Evolutionary conservation across 169 alveolate species (phyloP).

Genomic region (Eimeria maxima): DNA sequence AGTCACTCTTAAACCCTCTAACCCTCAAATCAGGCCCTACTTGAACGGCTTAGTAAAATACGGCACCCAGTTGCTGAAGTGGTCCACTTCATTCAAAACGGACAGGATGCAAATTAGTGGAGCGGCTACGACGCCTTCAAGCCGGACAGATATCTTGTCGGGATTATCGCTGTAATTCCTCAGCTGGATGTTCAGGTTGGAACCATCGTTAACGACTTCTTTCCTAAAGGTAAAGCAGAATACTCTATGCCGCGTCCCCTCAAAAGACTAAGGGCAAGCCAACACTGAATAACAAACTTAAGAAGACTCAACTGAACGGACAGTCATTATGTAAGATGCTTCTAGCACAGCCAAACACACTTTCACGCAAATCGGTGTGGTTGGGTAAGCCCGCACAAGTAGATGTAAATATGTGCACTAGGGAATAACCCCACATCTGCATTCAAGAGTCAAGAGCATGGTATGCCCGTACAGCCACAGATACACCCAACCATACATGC

Average conservation of each 20-base stretch:
- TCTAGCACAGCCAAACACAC: neutral
- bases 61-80: constrained; percentile 78
- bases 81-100: constrained; percentile 82
- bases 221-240: constrained; percentile 7
- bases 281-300: neutral
- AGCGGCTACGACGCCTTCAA: constrained; percentile 76
- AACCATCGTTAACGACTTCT: constrained; percentile 45
- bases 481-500: neutral
- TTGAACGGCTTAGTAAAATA: constrained; percentile 80
- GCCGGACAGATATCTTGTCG: constrained; percentile 67
- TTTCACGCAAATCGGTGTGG: constrained; percentile 79
- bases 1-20: neutral
- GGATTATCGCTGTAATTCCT: constrained; percentile 73
- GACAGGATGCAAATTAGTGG: constrained; percentile 75
- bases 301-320: neutral
- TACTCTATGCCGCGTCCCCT: neutral
- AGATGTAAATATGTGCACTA: neutral
- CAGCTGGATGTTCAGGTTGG: constrained; percentile 26
- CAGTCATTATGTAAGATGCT: neutral
- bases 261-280: neutral
- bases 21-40: constrained; percentile 50
- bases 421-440: neutral
- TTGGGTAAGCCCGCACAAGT: neutral
- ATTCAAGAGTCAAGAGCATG: too few species aligned
- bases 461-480: neutral